A percentile compares a stretch with the other conserved stretches of the same genome.
Conservation (phyloP, 805 yeast species). For the Maudiozyma saulgeensis region DNA sequence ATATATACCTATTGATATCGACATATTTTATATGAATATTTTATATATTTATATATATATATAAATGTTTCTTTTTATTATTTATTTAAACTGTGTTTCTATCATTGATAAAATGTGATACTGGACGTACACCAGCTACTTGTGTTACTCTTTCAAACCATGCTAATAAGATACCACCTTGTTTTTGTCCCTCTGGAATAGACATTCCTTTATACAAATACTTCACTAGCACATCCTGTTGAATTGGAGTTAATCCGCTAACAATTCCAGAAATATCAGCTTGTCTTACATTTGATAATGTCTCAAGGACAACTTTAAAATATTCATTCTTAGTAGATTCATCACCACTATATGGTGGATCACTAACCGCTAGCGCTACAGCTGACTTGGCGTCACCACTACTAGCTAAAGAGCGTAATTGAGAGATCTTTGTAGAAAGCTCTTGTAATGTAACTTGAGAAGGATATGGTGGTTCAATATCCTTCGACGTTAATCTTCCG, state of each 20-base stretch:
- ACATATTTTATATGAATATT: background rate
- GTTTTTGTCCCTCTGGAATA: conserved; percentile 65
- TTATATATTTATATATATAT: background rate
- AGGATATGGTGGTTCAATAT: conserved; percentile 47
- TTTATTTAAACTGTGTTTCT: conserved; percentile 55
- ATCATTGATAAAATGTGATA: conserved; percentile 78
- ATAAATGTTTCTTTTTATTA: background rate
- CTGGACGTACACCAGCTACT: conserved; percentile 77
- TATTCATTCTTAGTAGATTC: conserved; percentile 37
- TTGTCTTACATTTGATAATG: conserved; percentile 56
- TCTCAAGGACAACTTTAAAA: conserved; percentile 53
- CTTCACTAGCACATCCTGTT: conserved; percentile 72
- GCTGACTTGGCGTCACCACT: conserved; percentile 69
- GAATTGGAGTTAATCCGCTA: conserved; percentile 46
- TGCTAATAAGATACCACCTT: conserved; percentile 73
- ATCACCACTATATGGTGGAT: conserved; percentile 79
- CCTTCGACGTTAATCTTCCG: conserved; percentile 50
- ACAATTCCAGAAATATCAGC: conserved; percentile 59
- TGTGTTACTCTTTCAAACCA: conserved; percentile 92
- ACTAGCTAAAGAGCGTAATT: conserved; percentile 52
- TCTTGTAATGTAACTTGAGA: conserved; percentile 45
- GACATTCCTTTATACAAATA: conserved; percentile 82
- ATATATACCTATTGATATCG: too few species aligned
- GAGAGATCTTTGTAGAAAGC: conserved; percentile 43
- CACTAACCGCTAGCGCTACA: conserved; percentile 48